A percentile compares a stretch with the other conserved stretches of the same genome.
These are phyloP conservation scores for Litsea cubeba DNA, from an alignment of 164 flowering plant genomes.

Conservation along the genomic window DNA sequence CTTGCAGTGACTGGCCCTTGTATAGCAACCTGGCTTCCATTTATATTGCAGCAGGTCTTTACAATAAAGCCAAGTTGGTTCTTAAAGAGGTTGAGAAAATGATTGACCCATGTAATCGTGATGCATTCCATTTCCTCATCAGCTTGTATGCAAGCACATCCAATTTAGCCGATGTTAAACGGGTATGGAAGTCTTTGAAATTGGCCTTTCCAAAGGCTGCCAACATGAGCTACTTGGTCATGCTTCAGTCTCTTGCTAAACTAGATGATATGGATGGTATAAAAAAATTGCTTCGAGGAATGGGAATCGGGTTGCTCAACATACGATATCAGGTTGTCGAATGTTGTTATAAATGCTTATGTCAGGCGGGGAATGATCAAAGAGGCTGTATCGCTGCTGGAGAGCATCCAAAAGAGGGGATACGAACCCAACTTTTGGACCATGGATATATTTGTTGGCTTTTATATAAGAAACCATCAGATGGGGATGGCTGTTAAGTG, in stretches of 20 bases:
- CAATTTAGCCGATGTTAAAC: conserved; percentile 42
- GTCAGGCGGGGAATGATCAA: conserved; percentile 42
- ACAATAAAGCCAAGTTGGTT: conserved; percentile 55
- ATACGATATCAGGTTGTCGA: conserved; percentile 51
- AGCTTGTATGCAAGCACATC: conserved; percentile 45
- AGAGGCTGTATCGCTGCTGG: conserved; percentile 43
- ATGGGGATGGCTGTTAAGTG: conserved; percentile 34
- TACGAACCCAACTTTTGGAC: conserved; percentile 23
- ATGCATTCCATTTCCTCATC: conserved; percentile 52
- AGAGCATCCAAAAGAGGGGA: conserved; percentile 25
- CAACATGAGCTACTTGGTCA: conserved; percentile 48
- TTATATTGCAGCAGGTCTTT: conserved; percentile 42
- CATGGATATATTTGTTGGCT: conserved; percentile 43
- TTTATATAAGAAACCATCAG: conserved; percentile 28
- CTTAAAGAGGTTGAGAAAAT: conserved; percentile 41
- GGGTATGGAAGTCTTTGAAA: conserved; percentile 48
- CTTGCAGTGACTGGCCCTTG: conserved; percentile 39
- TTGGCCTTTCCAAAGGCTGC: conserved; percentile 22
- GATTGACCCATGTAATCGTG: conserved; percentile 25
- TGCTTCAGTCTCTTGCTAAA: conserved; percentile 55
- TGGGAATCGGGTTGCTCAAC: conserved; percentile 44
- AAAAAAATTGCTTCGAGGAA: conserved; percentile 36
- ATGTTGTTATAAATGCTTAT: conserved; percentile 29
- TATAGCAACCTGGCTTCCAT: conserved; percentile 51
- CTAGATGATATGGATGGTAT: conserved; percentile 45